Evolutionary conservation across 2,329 filamentous ascomycete species (phyloP).

Genomic region (Bipolaris bicolor): DNA sequence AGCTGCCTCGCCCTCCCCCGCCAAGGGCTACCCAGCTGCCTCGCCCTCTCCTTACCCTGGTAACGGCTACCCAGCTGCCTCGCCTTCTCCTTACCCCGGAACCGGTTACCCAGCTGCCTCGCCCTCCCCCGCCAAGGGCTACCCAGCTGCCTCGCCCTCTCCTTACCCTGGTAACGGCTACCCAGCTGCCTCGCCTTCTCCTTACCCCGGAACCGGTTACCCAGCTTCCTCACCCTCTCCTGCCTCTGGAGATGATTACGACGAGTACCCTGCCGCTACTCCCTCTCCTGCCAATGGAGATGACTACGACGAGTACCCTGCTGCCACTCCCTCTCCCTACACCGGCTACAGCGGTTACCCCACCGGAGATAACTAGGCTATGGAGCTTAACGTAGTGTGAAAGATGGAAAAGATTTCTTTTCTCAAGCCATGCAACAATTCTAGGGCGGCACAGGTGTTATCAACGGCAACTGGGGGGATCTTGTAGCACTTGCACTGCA

Average conservation of each 20-base stretch:
- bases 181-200: not conserved
- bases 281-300: no score
- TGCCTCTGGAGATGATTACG: not conserved
- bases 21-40: not conserved
- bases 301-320: no score
- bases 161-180: not conserved
- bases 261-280: no score
- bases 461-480: constrained; percentile 1
- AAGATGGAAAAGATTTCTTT: constrained; percentile 2
- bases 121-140: not conserved
- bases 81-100: not conserved
- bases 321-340: not conserved
- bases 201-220: not conserved
- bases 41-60: not conserved
- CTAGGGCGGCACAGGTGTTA: constrained; percentile 14
- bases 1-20: not conserved
- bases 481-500: constrained; percentile 8
- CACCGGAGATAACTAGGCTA: constrained; percentile 16
- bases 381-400: not conserved
- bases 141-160: not conserved
- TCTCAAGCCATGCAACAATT: constrained; percentile 11
- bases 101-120: not conserved
- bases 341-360: constrained; percentile 4
- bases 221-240: constrained; percentile 9
- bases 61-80: not conserved